These are phyloP conservation scores for Kwoniella sp. DNA, from an alignment of 768 basidiomycete genomes.

Conservation along the genomic window DNA sequence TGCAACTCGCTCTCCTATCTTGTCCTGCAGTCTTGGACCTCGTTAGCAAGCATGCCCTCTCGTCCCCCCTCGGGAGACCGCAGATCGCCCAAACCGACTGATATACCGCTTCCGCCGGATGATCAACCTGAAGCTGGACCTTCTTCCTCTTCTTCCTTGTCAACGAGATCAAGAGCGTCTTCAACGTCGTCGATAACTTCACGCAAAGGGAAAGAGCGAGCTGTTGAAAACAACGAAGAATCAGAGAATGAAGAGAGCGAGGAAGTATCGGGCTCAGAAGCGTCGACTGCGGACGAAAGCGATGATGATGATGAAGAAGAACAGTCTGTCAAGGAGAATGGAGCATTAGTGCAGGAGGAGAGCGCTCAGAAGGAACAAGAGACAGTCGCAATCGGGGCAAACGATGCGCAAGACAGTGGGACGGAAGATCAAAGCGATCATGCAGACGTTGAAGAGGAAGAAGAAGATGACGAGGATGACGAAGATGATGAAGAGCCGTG, in stretches of 20 bases:
- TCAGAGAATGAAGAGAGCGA: neutral
- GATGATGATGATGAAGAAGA: conserved; percentile 2
- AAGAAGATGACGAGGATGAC: conserved; percentile 51
- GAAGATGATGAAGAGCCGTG: conserved; percentile 82
- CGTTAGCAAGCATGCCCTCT: conserved; percentile 6
- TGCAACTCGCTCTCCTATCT: no score
- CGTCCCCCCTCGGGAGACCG: neutral
- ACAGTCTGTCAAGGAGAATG: neutral
- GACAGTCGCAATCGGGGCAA: no score
- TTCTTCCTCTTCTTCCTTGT: conserved; percentile 2
- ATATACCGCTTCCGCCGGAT: neutral
- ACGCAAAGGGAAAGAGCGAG: conserved; percentile 27
- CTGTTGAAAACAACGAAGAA: no score
- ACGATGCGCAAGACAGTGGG: neutral
- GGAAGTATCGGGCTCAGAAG: neutral
- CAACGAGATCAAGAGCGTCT: conserved; percentile 1
- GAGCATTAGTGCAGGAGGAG: no score
- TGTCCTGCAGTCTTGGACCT: no score
- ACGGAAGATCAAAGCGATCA: conserved; percentile 50
- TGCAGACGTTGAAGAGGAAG: conserved; percentile 42
- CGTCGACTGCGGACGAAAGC: neutral
- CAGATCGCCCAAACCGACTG: neutral
- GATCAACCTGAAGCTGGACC: conserved; percentile 24
- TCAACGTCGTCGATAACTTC: neutral
- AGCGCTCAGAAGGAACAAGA: no score